Evolutionary conservation across 495 filamentous ascomycete genomes (phyloP).

Genomic region (Penicillium crystallinum): DNA sequence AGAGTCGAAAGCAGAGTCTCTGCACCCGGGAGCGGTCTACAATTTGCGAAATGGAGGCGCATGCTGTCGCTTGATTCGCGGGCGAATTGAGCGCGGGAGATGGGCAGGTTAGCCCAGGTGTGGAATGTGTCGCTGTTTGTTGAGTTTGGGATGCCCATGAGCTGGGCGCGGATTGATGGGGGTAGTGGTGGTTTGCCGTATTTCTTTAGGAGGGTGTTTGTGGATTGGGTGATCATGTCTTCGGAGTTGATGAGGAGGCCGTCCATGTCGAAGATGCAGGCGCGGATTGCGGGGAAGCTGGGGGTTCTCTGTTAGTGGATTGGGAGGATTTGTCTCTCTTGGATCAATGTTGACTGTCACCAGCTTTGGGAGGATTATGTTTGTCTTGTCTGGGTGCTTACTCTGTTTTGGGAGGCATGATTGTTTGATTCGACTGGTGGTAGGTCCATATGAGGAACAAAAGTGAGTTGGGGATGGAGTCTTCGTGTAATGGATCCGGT

Average conservation of each 20-base stretch:
- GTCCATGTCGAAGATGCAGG: constrained; percentile 45
- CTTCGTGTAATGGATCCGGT: too few species aligned
- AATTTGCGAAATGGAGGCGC: constrained; percentile 22
- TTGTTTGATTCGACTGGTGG: too few species aligned
- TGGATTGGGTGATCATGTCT: constrained; percentile 33
- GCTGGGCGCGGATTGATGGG: constrained; percentile 27
- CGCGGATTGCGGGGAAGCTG: constrained; percentile 35
- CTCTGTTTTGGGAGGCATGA: too few species aligned
- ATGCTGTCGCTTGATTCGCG: constrained; percentile 21
- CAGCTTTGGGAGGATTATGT: too few species aligned
- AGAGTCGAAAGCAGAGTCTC: constrained; percentile 27
- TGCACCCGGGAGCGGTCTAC: constrained; percentile 32
- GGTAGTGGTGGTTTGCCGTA: constrained; percentile 21
- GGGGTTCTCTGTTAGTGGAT: too few species aligned
- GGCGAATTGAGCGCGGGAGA: constrained; percentile 27
- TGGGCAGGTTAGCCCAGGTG: constrained; percentile 19
- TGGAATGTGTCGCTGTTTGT: constrained; percentile 2
- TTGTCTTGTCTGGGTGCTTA: too few species aligned
- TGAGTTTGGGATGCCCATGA: constrained; percentile 17
- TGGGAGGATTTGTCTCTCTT: background rate
- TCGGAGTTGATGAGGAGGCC: constrained; percentile 41
- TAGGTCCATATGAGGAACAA: too few species aligned
- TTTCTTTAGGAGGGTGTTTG: constrained; percentile 28
- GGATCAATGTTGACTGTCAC: too few species aligned
- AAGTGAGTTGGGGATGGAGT: too few species aligned